Base-by-base conservation (phyloP, 768 basidiomycete genomes). In the Fistulinella prunicolor region DNA sequence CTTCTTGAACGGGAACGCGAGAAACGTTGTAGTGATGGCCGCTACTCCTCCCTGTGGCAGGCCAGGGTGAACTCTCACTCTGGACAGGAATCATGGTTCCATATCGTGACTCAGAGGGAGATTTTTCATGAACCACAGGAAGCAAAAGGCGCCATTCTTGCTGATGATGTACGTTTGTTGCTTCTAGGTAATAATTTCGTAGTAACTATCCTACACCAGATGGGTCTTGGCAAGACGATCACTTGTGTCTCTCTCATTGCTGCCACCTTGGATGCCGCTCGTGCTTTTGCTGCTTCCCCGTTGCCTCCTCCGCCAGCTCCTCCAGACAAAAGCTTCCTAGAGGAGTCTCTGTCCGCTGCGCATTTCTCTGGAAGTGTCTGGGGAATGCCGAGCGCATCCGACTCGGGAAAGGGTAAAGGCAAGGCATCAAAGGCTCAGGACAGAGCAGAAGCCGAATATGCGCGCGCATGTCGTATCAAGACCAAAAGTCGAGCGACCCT, bases 201-300 rank as follows among this genome's bases (percentile, higher is more conserved):
- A 55, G 46, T 46, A 42, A 54, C 49, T 19, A 22, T 46, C 28
- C 50, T 22, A 22, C 16, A 4, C 44, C 50, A 96, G 94, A 97
- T 96, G 94, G 95, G 95, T 57, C 80, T 99, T 23, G 95, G 95
- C 16, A 98, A 98, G 70, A 98, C 95, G 0, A 93, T 98, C 44
- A 90, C 93, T 24, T 91, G 94, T 52, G 89, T 98, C 21, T 89
- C 95, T 14, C 77, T 99, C 42, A 86, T 99, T 42, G 94, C 92
- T 10, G 80, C 88, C 23, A 98, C 96, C 2, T 75, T 94, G 13
- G 57, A 64, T 42, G 77, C 86, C 0, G 89, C 96, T 10, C 73
- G 69, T 19, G 68, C 68, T 29, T 94, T 94, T 67, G 83, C 81
- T 10, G 60, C 73, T 24, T 69, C 76, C 3, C 80, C 84, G 0